Percentiles rank a stretch among this genome's conserved stretches.
phyloP scores from a whole-genome alignment of 768 basidiomycete species.

The Clitopilus passeckerianus region DNA sequence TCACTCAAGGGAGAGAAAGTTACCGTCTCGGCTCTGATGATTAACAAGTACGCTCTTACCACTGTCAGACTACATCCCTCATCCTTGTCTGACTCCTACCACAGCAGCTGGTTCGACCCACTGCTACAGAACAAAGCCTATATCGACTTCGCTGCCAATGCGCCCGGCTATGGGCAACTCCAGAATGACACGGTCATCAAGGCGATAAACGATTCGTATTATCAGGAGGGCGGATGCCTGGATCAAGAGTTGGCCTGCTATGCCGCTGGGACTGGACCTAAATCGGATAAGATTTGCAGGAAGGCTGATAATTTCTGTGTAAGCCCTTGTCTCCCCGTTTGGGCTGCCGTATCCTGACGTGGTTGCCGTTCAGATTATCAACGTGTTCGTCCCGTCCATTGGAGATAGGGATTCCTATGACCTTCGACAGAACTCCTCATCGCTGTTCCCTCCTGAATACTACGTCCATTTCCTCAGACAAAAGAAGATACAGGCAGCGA shows the following conservation, averaged over 20 bases:
- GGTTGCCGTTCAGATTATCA: constrained; percentile 27
- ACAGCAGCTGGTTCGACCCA: constrained; percentile 64
- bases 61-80: neutral
- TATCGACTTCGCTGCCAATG: constrained; percentile 53
- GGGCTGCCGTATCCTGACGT: neutral
- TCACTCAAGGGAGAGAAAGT: constrained; percentile 43
- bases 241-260: constrained; percentile 54
- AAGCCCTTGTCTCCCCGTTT: constrained; percentile 14
- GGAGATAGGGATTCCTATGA: constrained; percentile 52
- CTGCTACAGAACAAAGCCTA: constrained; percentile 59
- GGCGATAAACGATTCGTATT: constrained; percentile 45
- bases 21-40: constrained; percentile 55
- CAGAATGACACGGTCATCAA: constrained; percentile 40
- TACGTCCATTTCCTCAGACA: constrained; percentile 41
- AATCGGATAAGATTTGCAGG: constrained; percentile 45
- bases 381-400: constrained; percentile 46
- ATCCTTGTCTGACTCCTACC: neutral
- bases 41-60: constrained; percentile 36
- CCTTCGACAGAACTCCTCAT: constrained; percentile 49
- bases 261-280: constrained; percentile 39
- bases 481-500: constrained; percentile 30
- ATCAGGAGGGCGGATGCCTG: constrained; percentile 42
- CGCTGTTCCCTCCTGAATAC: constrained; percentile 52
- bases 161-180: constrained; percentile 65
- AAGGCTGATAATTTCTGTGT: constrained; percentile 55